Base-by-base conservation (phyloP, 805 yeast species). In the Kluyveromyces starmeri region DNA sequence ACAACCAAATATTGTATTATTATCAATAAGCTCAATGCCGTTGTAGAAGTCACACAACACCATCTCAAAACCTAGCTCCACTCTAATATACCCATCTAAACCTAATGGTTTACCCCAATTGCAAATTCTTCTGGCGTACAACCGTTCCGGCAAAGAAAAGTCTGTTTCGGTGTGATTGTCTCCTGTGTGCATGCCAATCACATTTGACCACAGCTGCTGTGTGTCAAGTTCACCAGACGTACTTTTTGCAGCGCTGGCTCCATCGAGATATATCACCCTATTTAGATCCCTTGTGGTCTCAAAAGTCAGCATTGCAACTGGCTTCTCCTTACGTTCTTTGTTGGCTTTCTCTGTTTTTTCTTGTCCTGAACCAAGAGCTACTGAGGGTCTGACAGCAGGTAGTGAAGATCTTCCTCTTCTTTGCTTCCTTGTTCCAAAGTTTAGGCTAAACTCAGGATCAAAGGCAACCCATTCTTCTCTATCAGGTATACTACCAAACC, bases 191-290 rank as follows among this genome's bases (percentile, higher is more conserved):
- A 30, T 23, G 14, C 27, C 43, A n/a, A 45, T 39, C 10, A 50
- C 42, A 25, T 64, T 49, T 14, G 75, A 59, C 3, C 68, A 45
- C 32, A 72, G 36, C 29, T 52, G 52, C 44, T 73, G 78, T 1
- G 73, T 65, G 47, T 77, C 83, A 81, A 74, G 74, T 46, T 71
- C 76, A 4, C 82, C 82, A 1, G 73, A 63, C 1, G 36, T 25
- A 0, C 67, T 56, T 48, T 75, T 76, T 0, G 81, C 73, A n/a
- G 81, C 83, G 19, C 80, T 73, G 0, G 82, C 80, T 5, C 83
- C 83, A 41, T 76, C 82, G n/a, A 77, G 48, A 33, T 67, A 64
- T 4, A 77, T 58, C 20, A 76, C 47, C 42, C 62, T 68, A 41
- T 62, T 63, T 34, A 76, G 50, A 3, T 79, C 75, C 39, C 57